phyloP scores from a whole-genome alignment of 2,329 filamentous ascomycete genomes.

The Penicillium expansum region DNA sequence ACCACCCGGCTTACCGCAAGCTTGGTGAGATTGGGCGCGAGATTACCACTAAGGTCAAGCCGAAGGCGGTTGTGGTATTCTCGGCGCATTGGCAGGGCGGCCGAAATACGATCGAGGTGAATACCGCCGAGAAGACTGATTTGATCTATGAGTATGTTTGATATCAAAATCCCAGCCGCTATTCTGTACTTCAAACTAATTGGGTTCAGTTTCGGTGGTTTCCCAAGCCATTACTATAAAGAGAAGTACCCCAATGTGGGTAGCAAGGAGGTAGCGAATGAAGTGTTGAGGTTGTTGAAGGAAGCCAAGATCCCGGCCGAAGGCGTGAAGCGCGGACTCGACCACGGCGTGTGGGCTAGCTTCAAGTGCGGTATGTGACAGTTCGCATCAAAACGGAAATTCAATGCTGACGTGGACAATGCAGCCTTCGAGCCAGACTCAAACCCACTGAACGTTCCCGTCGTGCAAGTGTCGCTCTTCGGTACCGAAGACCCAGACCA shows the following conservation, averaged over 20 bases:
- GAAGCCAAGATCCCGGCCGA: conserved; percentile 59
- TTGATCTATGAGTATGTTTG: conserved; percentile 64
- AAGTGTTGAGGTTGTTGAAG: conserved; percentile 56
- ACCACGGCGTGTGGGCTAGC: conserved; percentile 72
- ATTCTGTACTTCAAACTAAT: not conserved
- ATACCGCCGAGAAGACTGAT: conserved; percentile 61
- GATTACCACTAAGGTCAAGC: conserved; percentile 67
- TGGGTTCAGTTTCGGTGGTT: conserved; percentile 63
- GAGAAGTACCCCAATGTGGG: conserved; percentile 65
- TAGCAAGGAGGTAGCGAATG: conserved; percentile 57
- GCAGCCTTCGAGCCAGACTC: conserved; percentile 59
- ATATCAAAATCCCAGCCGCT: not conserved
- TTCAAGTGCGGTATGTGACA: conserved; percentile 54
- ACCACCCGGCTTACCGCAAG: conserved; percentile 65
- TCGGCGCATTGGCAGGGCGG: conserved; percentile 72
- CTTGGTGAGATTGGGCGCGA: conserved; percentile 66
- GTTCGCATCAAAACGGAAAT: not conserved
- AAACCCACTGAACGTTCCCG: conserved; percentile 63
- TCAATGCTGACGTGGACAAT: not conserved
- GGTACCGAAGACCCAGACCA: conserved; percentile 60
- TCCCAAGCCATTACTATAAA: conserved; percentile 67
- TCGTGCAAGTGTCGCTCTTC: conserved; percentile 72
- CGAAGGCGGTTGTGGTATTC: conserved; percentile 70
- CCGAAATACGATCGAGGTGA: conserved; percentile 59
- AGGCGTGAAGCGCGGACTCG: conserved; percentile 62